Evolutionary conservation across 768 basidiomycete genomes (phyloP), one percentile per base, ranked within the genome.

Genomic region (Xerocomellus intermedius): DNA sequence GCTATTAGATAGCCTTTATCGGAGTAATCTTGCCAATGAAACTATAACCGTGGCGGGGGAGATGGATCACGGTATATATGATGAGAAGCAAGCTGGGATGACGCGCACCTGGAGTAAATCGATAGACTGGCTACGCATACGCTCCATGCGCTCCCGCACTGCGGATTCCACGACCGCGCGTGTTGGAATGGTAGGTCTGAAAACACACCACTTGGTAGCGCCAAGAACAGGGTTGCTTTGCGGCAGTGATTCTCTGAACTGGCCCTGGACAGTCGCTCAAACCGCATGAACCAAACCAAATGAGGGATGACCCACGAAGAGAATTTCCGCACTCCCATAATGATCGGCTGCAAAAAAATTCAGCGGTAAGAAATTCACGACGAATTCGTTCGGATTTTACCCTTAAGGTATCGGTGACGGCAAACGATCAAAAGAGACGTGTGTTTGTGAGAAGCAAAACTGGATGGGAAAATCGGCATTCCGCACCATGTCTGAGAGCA

Each of bases 131-230:
- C 78, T 76, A 48, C 78, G 79, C 83, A 87, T 89, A 36, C 87
- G 84, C 24, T 78, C 76, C 72, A 87, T 78, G 47, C 90, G 83
- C 62, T 92, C 88, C 56, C 79, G 77, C 14, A 92, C 78, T 10
- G 81, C 86, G 9, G 78, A 78, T 60, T 84, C 77, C 46, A 91
- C 87, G 49, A 78, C 69, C 30, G 75, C 69, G 8, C 80, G 81
- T 4, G 86, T 79, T 2, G 81, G 75, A 14, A 70, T 70, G 16
- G 76, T 73, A 28, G 73, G 72, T 54, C 80, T 77, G 74, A 92
- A 92, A 14, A 90, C 81, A 68, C 90, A 92, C 89, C 89, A 94
- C 66, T 94, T 94, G 3, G 92, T 94, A 2, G 86, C 89, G 41
- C 89, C 87, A 24, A 92, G 57, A 10, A 88, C 77, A 4, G 70